Conservation (phyloP, 495 filamentous ascomycete genomes). For the Aspergillus asperescens region DNA sequence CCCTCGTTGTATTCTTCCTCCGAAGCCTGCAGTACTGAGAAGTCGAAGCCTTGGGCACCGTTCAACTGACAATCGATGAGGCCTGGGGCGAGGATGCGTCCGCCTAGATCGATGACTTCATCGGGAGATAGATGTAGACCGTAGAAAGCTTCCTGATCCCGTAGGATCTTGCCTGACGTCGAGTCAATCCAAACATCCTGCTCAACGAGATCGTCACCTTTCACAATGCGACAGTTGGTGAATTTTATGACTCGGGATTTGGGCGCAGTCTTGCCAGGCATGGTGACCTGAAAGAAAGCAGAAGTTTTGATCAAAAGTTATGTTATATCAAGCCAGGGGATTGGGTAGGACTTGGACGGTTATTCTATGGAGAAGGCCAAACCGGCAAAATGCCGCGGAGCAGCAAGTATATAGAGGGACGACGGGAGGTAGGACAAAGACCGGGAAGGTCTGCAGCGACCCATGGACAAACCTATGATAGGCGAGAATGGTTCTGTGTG, state of each 20-base stretch:
- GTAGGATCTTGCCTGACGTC: constrained; percentile 66
- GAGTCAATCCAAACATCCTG: constrained; percentile 79
- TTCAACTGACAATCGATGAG: constrained; percentile 85
- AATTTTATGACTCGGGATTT: constrained; percentile 64
- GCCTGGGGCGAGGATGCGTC: constrained; percentile 72
- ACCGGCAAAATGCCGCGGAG: background rate
- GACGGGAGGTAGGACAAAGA: background rate
- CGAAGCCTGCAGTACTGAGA: constrained; percentile 64
- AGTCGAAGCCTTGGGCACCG: constrained; percentile 81
- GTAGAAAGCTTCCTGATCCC: constrained; percentile 70
- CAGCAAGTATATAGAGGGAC: background rate
- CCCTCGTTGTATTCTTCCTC: constrained; percentile 59
- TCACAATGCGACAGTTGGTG: constrained; percentile 71
- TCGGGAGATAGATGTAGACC: constrained; percentile 51
- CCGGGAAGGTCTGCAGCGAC: background rate
- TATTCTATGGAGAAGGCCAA: background rate
- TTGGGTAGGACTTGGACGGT: background rate
- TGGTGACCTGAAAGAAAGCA: background rate
- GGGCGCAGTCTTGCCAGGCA: constrained; percentile 39
- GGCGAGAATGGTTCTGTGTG: background rate
- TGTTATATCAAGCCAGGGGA: background rate
- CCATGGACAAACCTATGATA: background rate
- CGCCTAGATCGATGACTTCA: constrained; percentile 63
- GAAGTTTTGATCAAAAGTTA: background rate
- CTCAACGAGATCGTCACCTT: constrained; percentile 55